phyloP scores from a whole-genome alignment of 176 grass and related monocot species.

The Thalia dealbata region DNA sequence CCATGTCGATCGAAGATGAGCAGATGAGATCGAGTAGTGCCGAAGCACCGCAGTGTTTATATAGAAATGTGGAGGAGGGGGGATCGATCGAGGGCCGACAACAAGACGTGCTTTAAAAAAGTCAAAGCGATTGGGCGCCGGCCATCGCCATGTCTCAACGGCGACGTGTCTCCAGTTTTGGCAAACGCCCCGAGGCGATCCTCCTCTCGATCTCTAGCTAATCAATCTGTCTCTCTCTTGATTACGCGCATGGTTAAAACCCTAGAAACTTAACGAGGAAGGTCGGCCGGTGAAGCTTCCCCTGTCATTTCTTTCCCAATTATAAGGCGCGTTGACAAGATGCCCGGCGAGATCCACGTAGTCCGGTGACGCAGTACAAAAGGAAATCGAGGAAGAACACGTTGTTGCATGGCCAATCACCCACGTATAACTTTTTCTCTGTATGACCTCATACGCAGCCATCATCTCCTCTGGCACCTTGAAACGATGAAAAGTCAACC shows the following conservation, averaged over 20 bases:
- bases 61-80: not conserved
- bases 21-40: no score
- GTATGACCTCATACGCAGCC: no score
- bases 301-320: not conserved
- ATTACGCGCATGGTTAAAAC: no score
- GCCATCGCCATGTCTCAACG: not conserved
- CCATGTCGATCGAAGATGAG: not conserved
- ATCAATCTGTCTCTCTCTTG: no score
- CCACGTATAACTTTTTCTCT: no score
- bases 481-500: no score
- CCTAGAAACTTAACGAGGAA: no score
- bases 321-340: not conserved
- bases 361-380: not conserved
- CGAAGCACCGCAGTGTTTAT: not conserved
- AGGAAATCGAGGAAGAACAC: not conserved
- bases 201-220: not conserved
- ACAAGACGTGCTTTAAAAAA: not conserved
- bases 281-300: not conserved
- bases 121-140: not conserved
- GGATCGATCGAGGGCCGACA: not conserved
- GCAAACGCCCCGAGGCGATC: not conserved
- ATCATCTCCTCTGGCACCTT: not conserved
- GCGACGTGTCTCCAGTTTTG: not conserved
- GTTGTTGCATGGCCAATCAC: not conserved
- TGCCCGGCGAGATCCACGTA: not conserved